A percentile compares a stretch with the other conserved stretches of the same genome.
Conservation (phyloP, 169 alveolate species). For the Babesia sp. region DNA sequence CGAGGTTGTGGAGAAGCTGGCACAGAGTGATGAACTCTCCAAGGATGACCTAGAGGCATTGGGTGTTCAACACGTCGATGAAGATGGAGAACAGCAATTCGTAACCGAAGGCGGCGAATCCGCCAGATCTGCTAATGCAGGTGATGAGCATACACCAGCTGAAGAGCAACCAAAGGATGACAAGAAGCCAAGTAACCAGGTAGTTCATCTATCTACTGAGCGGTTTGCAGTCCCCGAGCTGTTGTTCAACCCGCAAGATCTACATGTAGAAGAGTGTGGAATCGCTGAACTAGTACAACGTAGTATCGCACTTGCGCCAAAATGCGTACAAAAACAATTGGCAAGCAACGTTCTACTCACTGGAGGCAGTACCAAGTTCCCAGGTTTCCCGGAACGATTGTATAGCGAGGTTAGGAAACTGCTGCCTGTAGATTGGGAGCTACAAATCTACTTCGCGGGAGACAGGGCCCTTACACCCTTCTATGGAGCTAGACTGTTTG, state of each 20-base stretch:
- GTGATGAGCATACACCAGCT: background rate
- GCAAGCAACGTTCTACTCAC: constrained; percentile 54
- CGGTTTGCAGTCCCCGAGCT: constrained; percentile 59
- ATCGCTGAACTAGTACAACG: constrained; percentile 58
- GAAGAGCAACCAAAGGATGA: constrained; percentile 5
- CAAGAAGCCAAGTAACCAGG: constrained; percentile 15
- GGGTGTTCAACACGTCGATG: background rate
- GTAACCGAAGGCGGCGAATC: background rate
- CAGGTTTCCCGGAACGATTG: constrained; percentile 45
- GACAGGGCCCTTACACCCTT: constrained; percentile 58
- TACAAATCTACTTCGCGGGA: constrained; percentile 24
- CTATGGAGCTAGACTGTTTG: constrained; percentile 61
- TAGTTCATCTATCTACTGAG: constrained; percentile 37
- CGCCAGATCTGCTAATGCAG: background rate
- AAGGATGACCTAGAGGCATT: constrained; percentile 9
- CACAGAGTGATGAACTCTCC: constrained; percentile 6
- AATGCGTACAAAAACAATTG: constrained; percentile 36
- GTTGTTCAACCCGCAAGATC: constrained; percentile 64
- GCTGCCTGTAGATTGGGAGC: constrained; percentile 65
- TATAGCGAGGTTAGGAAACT: constrained; percentile 45
- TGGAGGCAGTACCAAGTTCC: constrained; percentile 65
- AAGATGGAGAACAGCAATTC: background rate
- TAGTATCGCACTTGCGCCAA: constrained; percentile 49
- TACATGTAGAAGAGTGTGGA: constrained; percentile 63
- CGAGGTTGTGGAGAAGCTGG: constrained; percentile 18